Evolutionary conservation across 202 grass and related monocot species (phyloP).

Genomic region (Saccharum hybrid): DNA sequence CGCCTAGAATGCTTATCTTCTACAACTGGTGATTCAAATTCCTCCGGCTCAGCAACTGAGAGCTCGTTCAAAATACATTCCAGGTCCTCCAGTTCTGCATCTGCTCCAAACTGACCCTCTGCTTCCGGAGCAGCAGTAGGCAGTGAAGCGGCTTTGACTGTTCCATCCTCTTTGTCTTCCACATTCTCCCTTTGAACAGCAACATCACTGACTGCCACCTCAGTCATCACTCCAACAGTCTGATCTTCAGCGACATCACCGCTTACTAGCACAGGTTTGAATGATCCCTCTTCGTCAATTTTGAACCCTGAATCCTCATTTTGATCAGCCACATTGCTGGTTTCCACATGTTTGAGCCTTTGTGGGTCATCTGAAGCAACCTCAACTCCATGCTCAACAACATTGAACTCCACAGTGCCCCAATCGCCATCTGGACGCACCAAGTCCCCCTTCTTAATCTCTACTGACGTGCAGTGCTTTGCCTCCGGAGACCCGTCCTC

Average conservation of each 20-base stretch:
- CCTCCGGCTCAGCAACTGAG: slow-evolving; percentile 54
- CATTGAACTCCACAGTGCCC: slow-evolving; percentile 55
- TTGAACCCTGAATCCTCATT: slow-evolving; percentile 8
- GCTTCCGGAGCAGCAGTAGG: neutral
- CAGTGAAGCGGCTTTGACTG: neutral
- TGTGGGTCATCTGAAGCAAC: slow-evolving; percentile 52
- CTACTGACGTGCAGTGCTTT: slow-evolving; percentile 75
- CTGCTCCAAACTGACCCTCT: slow-evolving; percentile 24
- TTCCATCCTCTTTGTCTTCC: slow-evolving; percentile 23
- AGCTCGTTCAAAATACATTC: slow-evolving; percentile 64
- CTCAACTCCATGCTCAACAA: slow-evolving; percentile 80
- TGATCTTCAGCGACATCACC: slow-evolving; percentile 22
- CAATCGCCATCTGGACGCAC: slow-evolving; percentile 29
- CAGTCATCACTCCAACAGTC: slow-evolving; percentile 15
- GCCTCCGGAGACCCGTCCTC: slow-evolving; percentile 61
- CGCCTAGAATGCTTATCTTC: slow-evolving; percentile 56
- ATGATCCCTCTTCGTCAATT: slow-evolving; percentile 15
- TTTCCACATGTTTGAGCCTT: slow-evolving; percentile 32
- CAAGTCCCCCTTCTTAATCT: slow-evolving; percentile 50
- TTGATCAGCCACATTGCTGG: slow-evolving; percentile 35
- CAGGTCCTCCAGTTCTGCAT: slow-evolving; percentile 56
- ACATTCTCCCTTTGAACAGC: slow-evolving; percentile 25
- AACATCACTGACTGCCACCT: slow-evolving; percentile 39
- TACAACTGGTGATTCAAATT: slow-evolving; percentile 54
- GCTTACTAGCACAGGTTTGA: neutral